Base-by-base conservation (phyloP, 2,329 filamentous ascomycete genomes). In the Trichoderma arundinaceum region DNA sequence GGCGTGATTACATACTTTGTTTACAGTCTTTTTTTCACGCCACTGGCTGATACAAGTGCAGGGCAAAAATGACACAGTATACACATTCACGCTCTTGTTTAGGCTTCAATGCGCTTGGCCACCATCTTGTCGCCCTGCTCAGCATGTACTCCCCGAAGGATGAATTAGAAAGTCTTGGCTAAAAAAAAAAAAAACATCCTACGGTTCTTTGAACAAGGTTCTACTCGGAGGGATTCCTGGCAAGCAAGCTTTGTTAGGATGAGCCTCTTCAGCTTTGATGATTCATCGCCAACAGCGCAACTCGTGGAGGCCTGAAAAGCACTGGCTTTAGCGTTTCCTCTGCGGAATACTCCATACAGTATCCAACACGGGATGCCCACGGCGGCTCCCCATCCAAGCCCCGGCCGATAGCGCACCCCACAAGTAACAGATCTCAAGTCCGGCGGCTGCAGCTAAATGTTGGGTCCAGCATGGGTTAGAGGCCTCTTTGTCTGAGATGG, bases 371-470 rank as follows among this genome's bases (percentile, higher is more conserved):
- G 10, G 10, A 62, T n/a, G 19, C 10, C 39, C 54, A 44, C 38
- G 58, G 58, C 59, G 48, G 44, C 48, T 33, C 38, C 57, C 48
- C 48, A 22, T 54, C 17, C 51, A n/a, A 38, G 28, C 35, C 38
- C 49, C 59, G 59, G 28, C 49, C 39, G 48, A 52, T 63, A 63
- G 59, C 59, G 49, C 59, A 38, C 59, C 59, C 59, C 59, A 63
- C 59, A 54, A 53, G 59, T 44, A 62, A 28, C 48, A 63, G 49
- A 63, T 63, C 59, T 62, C 48, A 32, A 44, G 22, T 41, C 59
- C 48, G 15, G 58, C 59, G 46, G 59, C 48, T 62, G 38, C 59
- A 62, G 41, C 54, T 58, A 61, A 32, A 52, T 33, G 49, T 35
- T 53, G 59, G 49, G 48, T n/a, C 59, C 22, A 54, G 38, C 59